Conservation (phyloP, 306 rosid genomes). For the Vicia faba region DNA sequence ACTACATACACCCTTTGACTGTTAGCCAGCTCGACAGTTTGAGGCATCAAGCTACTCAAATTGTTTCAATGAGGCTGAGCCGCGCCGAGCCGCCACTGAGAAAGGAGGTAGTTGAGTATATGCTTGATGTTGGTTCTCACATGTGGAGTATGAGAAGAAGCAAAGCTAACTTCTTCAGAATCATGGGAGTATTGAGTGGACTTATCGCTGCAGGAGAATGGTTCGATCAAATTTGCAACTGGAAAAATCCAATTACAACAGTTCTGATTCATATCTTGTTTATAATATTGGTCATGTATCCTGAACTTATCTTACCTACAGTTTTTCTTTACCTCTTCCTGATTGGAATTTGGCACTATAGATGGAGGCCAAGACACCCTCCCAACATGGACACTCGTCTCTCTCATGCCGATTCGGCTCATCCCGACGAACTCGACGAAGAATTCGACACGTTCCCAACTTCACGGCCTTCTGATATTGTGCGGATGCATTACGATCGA, state of each 20-base stretch:
- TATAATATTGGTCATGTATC: constrained; percentile 88
- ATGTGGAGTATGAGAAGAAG: constrained; percentile 99
- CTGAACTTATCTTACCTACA: constrained; percentile 93
- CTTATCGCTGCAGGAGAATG: constrained; percentile 92
- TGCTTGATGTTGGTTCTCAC: constrained; percentile 96
- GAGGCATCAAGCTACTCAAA: constrained; percentile 95
- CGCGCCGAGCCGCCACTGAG: constrained; percentile 95
- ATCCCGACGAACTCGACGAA: constrained; percentile 91
- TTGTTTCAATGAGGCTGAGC: constrained; percentile 79
- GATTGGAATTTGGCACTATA: constrained; percentile 94
- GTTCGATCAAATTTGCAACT: constrained; percentile 95
- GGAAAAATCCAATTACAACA: constrained; percentile 92
- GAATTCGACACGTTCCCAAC: constrained; percentile 94
- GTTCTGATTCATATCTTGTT: constrained; percentile 85
- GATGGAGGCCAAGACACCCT: constrained; percentile 98
- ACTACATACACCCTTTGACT: constrained; percentile 82
- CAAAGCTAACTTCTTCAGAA: constrained; percentile 92
- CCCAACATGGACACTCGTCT: constrained; percentile 99
- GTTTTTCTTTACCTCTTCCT: constrained; percentile 91
- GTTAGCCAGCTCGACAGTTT: constrained; percentile 87
- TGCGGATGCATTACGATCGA: constrained; percentile 90
- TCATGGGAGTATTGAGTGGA: constrained; percentile 85
- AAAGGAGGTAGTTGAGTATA: constrained; percentile 87
- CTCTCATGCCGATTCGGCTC: constrained; percentile 83
- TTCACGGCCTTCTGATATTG: constrained; percentile 67